phyloP scores from a whole-genome alignment of 1,139 yeast species.

The Blastobotrys buckinghamii region DNA sequence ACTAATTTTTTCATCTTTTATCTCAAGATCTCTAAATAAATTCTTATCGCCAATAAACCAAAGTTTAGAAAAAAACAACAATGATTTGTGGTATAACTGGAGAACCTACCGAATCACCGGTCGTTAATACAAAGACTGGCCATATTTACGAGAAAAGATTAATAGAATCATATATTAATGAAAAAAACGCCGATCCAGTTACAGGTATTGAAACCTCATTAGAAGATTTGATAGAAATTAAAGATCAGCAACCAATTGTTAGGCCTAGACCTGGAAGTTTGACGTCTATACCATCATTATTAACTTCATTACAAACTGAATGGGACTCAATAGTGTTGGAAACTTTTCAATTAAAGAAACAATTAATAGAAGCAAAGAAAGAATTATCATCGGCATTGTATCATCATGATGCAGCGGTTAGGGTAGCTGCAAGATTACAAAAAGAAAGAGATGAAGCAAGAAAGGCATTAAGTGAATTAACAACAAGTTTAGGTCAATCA shows the following conservation, averaged over 20 bases:
- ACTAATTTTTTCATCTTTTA: too few relatives aligned
- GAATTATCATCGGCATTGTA: constrained; percentile 74
- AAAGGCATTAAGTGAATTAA: constrained; percentile 47
- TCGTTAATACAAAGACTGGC: constrained; percentile 45
- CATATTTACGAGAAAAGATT: constrained; percentile 62
- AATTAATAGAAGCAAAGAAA: constrained; percentile 57
- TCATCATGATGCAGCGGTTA: constrained; percentile 83
- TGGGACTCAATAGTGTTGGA: constrained; percentile 89
- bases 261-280: constrained; percentile 47
- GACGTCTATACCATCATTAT: constrained; percentile 71
- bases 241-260: constrained; percentile 1
- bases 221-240: constrained; percentile 48
- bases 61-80: not conserved
- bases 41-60: too few relatives aligned
- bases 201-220: constrained; percentile 51
- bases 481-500: constrained; percentile 23
- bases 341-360: constrained; percentile 68
- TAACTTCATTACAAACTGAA: constrained; percentile 74
- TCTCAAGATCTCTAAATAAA: too few relatives aligned
- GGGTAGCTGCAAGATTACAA: constrained; percentile 72
- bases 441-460: constrained; percentile 71
- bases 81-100: constrained; percentile 43
- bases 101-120: constrained; percentile 60
- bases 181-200: constrained; percentile 73
- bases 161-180: constrained; percentile 55